Evolutionary conservation across 495 filamentous ascomycete genomes (phyloP), one percentile per base, ranked within the genome.

Genomic region (Coniosporium apollinis): DNA sequence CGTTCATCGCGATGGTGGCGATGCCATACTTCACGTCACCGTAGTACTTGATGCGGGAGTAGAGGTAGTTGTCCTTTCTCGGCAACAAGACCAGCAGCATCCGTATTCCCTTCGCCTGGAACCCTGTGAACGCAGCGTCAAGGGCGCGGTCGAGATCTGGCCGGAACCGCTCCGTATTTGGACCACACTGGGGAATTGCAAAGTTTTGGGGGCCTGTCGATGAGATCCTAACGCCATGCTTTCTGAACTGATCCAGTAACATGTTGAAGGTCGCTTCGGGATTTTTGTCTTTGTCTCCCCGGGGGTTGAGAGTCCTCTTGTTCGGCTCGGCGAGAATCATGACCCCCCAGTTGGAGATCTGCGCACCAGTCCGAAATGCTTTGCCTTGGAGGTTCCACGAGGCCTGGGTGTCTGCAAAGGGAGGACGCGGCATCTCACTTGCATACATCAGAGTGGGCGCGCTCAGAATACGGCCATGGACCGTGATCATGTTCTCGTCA

Each of bases 71-170:
- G 20, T 68, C 59, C 2, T 58, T 56, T n/a, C 26, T 44, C 1
- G 65, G 66, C 0, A 87, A 57, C 19, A 87, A 54, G 10, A 79
- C 66, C 5, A 87, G 54, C 0, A 89, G 59, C n/a, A 84, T 48
- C 3, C 54, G 33, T 1, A 62, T 56, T 8, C 59, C 51, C 9
- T 52, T 35, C 1, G 21, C 36, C 7, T 33, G 30, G 13, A 47
- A 44, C 13, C 6, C 14, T 29, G 11, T 22, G 2, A 46, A 30
- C 4, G 18, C 13, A 6, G 3, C 20, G 2, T 22, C 26, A 21
- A 39, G 28, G n/a, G n/a, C n/a, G n/a, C n/a, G n/a, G n/a, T n/a
- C n/a, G n/a, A n/a, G n/a, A n/a, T n/a, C n/a, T n/a, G n/a, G n/a
- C n/a, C n/a, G n/a, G n/a, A n/a, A n/a, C 13, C n/a, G 5, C 4